Evolutionary conservation across 257 asterid species (phyloP).

Genomic region (Craterostigma plantagineum): DNA sequence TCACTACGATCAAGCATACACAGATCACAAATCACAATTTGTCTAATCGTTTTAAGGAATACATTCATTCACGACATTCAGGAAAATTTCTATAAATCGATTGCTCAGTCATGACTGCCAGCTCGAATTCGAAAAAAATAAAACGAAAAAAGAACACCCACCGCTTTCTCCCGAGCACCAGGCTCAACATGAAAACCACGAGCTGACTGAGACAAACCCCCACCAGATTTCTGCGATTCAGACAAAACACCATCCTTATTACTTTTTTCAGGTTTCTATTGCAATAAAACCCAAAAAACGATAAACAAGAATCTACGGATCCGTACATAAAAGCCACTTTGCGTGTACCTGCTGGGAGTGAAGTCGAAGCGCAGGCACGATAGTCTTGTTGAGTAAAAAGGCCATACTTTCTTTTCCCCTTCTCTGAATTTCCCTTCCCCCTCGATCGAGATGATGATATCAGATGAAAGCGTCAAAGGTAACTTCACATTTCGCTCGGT

Average conservation of each 20-base stretch:
- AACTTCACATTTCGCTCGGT: no score
- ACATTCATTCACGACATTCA: not conserved
- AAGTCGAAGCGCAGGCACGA: conserved; percentile 29
- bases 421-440: no score
- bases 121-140: not conserved
- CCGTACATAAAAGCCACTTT: no score
- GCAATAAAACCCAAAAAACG: not conserved
- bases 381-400: conserved; percentile 28
- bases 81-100: not conserved
- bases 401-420: conserved; percentile 18
- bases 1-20: no score
- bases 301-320: not conserved
- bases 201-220: conserved; percentile 21
- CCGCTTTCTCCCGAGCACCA: conserved; percentile 87
- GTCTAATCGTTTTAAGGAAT: no score
- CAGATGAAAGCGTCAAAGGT: no score
- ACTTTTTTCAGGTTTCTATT: not conserved
- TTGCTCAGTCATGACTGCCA: not conserved
- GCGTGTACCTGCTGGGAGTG: conserved; percentile 26
- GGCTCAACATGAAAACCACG: conserved; percentile 70
- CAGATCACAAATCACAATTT: no score
- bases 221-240: conserved; percentile 24
- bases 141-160: conserved; percentile 14
- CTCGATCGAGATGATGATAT: no score
- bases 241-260: conserved; percentile 7